Base-by-base conservation (phyloP, 495 filamentous ascomycete genomes). In the Penicillium canescens region DNA sequence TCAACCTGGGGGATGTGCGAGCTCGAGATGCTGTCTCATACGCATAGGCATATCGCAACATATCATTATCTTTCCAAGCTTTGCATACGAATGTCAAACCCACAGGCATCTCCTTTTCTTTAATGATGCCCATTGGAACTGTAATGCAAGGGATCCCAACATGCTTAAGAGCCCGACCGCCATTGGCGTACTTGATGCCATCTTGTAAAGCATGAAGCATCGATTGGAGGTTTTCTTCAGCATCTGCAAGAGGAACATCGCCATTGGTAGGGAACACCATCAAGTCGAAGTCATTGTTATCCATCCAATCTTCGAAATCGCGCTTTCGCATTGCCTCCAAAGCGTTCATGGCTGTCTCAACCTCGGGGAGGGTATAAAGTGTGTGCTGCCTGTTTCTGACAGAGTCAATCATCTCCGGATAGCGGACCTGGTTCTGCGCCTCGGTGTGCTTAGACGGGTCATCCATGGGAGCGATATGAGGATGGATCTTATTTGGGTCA, bases 41-140 rank as follows among this genome's bases (percentile, higher is more conserved):
- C 78, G 75, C 14, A 79, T 51, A 54, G n/a, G 50, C 59, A 24
- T 49, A 55, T 33, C 42, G 20, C 13, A 61, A 41, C 9, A 61
- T 41, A 36, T 51, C 28, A 18, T 50, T 54, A 42, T 57, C 59
- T 2, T 43, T 13, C 34, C 57, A 61, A 2, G 50, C 54, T 14
- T 41, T 52, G 4, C 31, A 38, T 18, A 50, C 49, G 10, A 61
- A 61, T 14, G 54, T 61, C 31, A 61, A n/a, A 14, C 46, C 48
- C 4, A 61, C 54, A 13, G 59, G 59, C 46, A 61, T 57, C 8
- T 46, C 13, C 10, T 37, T 4, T 26, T 41, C 0, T 33, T 31
- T 33, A 61, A 54, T 11, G 49, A 18, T 40, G 9, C 54, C 59
- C 59, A 57, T 61, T 1, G 59, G 54, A 3, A 57, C 26, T 3